Base-by-base conservation (phyloP, 345 rosid genomes). In the Populus nigra region DNA sequence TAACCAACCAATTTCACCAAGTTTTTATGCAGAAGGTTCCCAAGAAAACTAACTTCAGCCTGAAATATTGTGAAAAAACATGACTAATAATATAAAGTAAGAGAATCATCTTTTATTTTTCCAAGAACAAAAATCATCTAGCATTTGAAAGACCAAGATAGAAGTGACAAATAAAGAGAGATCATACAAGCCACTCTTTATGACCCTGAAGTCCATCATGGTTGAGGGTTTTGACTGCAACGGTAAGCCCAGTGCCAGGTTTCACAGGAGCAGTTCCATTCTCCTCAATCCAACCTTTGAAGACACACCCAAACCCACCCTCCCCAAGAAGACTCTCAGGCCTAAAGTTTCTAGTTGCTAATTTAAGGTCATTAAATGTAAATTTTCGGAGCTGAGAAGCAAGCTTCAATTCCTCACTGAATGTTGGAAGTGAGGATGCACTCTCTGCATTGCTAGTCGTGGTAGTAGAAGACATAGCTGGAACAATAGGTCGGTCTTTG, bases 291-390 rank as follows among this genome's bases (percentile, higher is more conserved):
- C 79, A 80, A 22, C 83, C 83, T 80, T 80, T 80, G 79, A 80
- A 80, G 59, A 80, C 83, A 25, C 83, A 76, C 3, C 83, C 83
- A 80, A 80, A 80, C 36, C 83, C 83, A 76, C 83, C 83, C 77
- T 80, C 83, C 43, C 83, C 83, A 9, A 80, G 83, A 71, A 80
- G 79, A 72, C 83, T 80, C 67, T 80, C 79, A 7, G 79, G 83
- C 77, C 76, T 76, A 76, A 80, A 80, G 69, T 80, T 80, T 53
- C 83, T 63, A 49, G 83, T 80, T 12, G 83, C 83, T 33, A 80
- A 49, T 50, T 80, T 75, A 27, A 80, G 83, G 53, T 80, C 83
- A 53, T 71, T 75, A 49, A 75, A 80, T 25, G 79, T 53, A 57
- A 80, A 80, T 66, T 76, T 80, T 12, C 79, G 72, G 15, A 80